Percentiles rank a stretch among this genome's conserved stretches.
These are phyloP conservation scores for Yamadazyma dendronema DNA, from an alignment of 1,139 yeast species.

Conservation along the genomic window DNA sequence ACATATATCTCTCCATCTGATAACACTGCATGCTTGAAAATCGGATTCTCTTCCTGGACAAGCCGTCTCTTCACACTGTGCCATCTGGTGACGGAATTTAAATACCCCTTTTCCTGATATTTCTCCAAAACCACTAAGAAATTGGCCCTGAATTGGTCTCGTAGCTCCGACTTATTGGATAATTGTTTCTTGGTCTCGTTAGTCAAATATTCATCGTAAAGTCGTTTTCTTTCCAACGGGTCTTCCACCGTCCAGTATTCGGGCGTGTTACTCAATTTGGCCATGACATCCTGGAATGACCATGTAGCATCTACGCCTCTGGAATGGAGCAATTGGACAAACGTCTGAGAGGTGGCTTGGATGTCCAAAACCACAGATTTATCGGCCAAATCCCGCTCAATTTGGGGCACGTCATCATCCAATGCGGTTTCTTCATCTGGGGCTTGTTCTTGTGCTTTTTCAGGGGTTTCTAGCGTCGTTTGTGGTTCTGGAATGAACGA, in stretches of 20 bases:
- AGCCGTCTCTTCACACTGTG: slow-evolving; percentile 42
- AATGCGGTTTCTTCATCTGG: slow-evolving; percentile 7
- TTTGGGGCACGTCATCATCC: slow-evolving; percentile 5
- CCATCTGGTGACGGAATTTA: slow-evolving; percentile 71
- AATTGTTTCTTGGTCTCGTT: slow-evolving; percentile 55
- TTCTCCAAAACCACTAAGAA: slow-evolving; percentile 49
- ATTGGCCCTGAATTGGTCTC: slow-evolving; percentile 54
- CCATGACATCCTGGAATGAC: slow-evolving; percentile 71
- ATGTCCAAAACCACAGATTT: slow-evolving; percentile 9
- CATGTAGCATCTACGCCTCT: slow-evolving; percentile 66
- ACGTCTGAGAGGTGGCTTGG: slow-evolving; percentile 19
- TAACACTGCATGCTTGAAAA: slow-evolving; percentile 62
- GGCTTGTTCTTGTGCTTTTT: not conserved
- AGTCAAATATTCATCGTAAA: slow-evolving; percentile 65
- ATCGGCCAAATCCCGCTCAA: slow-evolving; percentile 5
- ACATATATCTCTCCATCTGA: slow-evolving; percentile 54
- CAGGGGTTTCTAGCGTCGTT: slow-evolving; percentile 6
- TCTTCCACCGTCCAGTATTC: slow-evolving; percentile 70
- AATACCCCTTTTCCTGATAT: slow-evolving; percentile 29
- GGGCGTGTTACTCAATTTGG: slow-evolving; percentile 55
- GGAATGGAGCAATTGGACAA: slow-evolving; percentile 49
- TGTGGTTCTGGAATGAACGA: slow-evolving; percentile 22
- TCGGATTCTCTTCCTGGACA: slow-evolving; percentile 60
- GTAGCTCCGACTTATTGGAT: slow-evolving; percentile 49
- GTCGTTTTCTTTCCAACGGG: slow-evolving; percentile 55